Percentiles rank a stretch among this genome's conserved stretches.
Conservation (phyloP, 2,329 filamentous ascomycete genomes). For the Exutisphaerella laricina region DNA sequence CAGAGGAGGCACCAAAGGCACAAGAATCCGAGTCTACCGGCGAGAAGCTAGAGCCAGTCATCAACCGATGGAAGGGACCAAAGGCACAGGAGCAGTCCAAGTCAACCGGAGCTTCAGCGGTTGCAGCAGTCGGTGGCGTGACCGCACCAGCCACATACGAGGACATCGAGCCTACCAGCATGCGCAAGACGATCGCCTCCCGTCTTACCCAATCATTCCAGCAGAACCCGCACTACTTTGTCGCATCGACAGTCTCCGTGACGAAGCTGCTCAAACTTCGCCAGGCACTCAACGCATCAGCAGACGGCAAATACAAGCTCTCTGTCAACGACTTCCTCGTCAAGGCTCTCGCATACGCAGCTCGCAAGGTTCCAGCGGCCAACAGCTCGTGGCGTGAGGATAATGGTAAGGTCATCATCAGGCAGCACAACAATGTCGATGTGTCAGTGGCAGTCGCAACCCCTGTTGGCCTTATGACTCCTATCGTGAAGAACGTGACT, state of each 20-base stretch:
- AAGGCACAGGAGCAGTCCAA: constrained; percentile 87
- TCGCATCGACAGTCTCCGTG: constrained; percentile 85
- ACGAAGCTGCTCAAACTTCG: constrained; percentile 95
- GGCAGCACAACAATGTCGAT: constrained; percentile 88
- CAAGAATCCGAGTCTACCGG: constrained; percentile 68
- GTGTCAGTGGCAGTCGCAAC: constrained; percentile 95
- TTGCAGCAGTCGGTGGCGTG: constrained; percentile 46
- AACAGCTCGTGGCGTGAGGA: constrained; percentile 89
- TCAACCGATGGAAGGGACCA: constrained; percentile 85
- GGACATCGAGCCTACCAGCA: constrained; percentile 78
- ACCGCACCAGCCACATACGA: constrained; percentile 63
- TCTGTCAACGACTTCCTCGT: constrained; percentile 99
- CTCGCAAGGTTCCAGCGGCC: constrained; percentile 87
- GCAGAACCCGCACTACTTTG: constrained; percentile 98
- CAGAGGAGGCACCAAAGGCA: constrained; percentile 49
- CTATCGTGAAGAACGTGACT: constrained; percentile 88
- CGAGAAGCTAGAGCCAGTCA: constrained; percentile 72
- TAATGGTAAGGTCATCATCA: constrained; percentile 69
- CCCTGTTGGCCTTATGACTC: constrained; percentile 89
- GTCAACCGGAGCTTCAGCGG: constrained; percentile 43
- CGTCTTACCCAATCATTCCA: constrained; percentile 83
- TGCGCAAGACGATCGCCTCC: constrained; percentile 97
- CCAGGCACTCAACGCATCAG: constrained; percentile 79
- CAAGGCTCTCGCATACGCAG: constrained; percentile 86
- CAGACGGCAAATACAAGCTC: constrained; percentile 95